These are phyloP conservation scores for Chaetomium globosum DNA, from an alignment of 2,329 filamentous ascomycete genomes.

Conservation along the genomic window DNA sequence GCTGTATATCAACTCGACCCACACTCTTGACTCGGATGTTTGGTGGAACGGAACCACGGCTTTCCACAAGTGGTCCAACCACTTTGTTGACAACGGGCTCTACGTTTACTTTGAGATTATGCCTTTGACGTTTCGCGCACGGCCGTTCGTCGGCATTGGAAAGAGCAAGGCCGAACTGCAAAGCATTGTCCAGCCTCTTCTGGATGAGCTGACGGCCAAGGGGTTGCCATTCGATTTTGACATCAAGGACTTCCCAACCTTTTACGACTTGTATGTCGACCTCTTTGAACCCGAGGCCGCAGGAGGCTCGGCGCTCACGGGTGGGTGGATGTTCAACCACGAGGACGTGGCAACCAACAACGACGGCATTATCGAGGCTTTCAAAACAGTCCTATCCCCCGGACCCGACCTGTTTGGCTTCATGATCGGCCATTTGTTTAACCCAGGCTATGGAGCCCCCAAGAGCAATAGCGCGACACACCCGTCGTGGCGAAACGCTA, in stretches of 20 bases:
- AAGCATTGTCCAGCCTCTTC: constrained; percentile 42
- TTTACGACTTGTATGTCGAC: constrained; percentile 45
- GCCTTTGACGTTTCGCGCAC: constrained; percentile 44
- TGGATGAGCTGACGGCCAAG: constrained; percentile 40
- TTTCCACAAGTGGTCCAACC: constrained; percentile 51
- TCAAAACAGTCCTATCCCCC: constrained; percentile 39
- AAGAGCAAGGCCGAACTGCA: constrained; percentile 42
- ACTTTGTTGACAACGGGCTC: constrained; percentile 48
- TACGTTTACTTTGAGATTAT: constrained; percentile 50
- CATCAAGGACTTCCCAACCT: constrained; percentile 41
- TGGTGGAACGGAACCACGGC: constrained; percentile 52
- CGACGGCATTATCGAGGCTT: constrained; percentile 44
- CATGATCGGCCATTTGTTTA: constrained; percentile 45
- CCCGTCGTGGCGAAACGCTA: constrained; percentile 44
- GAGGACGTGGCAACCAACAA: constrained; percentile 44
- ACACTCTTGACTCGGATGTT: constrained; percentile 43
- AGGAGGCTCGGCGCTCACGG: constrained; percentile 41
- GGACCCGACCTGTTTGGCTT: constrained; percentile 38
- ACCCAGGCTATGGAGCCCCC: constrained; percentile 42
- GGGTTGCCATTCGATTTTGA: constrained; percentile 40
- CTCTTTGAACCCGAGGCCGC: constrained; percentile 44
- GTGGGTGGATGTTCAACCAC: constrained; percentile 46
- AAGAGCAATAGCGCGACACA: constrained; percentile 45
- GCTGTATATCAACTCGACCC: constrained; percentile 45
- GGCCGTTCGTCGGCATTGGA: constrained; percentile 42